Evolutionary conservation across 2,329 filamentous ascomycete genomes (phyloP).

Genomic region (Bipolaris oryzae): DNA sequence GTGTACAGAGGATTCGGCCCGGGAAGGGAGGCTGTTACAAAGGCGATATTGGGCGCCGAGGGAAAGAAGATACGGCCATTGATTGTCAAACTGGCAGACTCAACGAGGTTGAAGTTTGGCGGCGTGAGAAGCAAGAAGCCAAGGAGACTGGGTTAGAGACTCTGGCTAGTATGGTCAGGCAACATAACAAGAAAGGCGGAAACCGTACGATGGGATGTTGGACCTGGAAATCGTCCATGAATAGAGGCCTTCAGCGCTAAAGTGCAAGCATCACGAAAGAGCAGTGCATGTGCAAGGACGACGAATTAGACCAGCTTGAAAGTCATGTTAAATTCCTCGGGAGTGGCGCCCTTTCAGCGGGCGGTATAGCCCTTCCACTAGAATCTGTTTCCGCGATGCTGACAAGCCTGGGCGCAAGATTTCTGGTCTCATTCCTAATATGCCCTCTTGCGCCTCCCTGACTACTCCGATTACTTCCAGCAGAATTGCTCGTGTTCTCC

Average conservation of each 20-base stretch:
- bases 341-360: conserved; percentile 54
- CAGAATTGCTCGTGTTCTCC: conserved; percentile 39
- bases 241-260: neutral
- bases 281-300: conserved; percentile 2
- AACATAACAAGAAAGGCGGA: neutral
- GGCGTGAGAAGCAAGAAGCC: conserved; percentile 84
- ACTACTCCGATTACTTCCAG: conserved; percentile 40
- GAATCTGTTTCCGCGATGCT: conserved; percentile 51
- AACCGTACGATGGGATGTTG: conserved; percentile 1
- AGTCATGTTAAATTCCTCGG: conserved; percentile 47
- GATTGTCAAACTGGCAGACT: conserved; percentile 81
- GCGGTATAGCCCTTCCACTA: conserved; percentile 51
- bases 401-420: conserved; percentile 43
- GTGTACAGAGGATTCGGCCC: conserved; percentile 83
- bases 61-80: conserved; percentile 75
- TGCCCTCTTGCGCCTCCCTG: conserved; percentile 43
- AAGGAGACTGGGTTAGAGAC: conserved; percentile 72
- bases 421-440: conserved; percentile 37
- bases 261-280: conserved; percentile 4
- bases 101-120: conserved; percentile 92
- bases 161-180: neutral
- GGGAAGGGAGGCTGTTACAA: conserved; percentile 86
- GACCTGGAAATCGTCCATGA: neutral
- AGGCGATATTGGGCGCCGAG: conserved; percentile 86
- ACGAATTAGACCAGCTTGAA: conserved; percentile 10